These are phyloP conservation scores for Plantago elongata DNA, from an alignment of 257 asterid species.

Conservation along the genomic window DNA sequence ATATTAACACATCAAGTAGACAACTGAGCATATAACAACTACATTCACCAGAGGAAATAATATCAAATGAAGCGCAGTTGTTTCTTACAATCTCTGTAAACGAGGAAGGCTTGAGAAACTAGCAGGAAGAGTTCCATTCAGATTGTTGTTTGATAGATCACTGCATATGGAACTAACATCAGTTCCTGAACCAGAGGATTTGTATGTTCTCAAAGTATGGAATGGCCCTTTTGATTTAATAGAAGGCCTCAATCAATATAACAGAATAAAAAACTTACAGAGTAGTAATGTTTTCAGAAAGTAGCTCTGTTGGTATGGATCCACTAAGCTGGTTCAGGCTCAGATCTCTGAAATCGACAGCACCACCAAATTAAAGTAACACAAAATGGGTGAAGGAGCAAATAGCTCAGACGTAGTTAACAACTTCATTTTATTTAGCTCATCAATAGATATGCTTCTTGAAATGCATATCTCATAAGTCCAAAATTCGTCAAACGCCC, in stretches of 20 bases:
- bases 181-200: conserved; percentile 12
- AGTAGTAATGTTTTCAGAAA: conserved; percentile 71
- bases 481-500: background rate
- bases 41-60: conserved; percentile 11
- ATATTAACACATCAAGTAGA: background rate
- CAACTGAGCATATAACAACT: conserved; percentile 10
- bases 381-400: background rate
- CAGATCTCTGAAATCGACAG: conserved; percentile 55
- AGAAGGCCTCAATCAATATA: conserved; percentile 12
- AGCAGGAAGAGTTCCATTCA: conserved; percentile 71
- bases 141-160: conserved; percentile 68
- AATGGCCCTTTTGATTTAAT: background rate
- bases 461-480: background rate
- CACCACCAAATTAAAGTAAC: conserved; percentile 15
- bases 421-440: conserved; percentile 1
- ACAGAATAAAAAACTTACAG: conserved; percentile 44
- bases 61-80: conserved; percentile 8
- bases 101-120: conserved; percentile 75
- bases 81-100: conserved; percentile 77
- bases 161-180: conserved; percentile 35
- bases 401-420: background rate
- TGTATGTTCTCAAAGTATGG: conserved; percentile 4
- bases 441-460: background rate
- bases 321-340: conserved; percentile 79
- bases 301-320: conserved; percentile 52